These are phyloP conservation scores for Cercospora nicotianae DNA, from an alignment of 2,329 filamentous ascomycete species.

Conservation along the genomic window DNA sequence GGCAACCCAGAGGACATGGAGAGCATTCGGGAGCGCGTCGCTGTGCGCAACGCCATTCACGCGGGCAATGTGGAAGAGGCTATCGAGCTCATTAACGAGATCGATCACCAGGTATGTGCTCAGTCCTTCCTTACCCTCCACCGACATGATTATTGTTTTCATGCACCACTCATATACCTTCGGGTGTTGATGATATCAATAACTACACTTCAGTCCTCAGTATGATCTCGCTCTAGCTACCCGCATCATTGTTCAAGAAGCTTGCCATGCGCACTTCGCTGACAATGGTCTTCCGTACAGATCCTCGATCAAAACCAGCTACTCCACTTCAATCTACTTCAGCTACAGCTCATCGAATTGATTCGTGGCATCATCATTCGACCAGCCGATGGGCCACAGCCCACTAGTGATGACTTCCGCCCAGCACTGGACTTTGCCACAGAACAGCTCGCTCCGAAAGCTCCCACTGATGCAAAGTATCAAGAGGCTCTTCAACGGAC, in stretches of 20 bases:
- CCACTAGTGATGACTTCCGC: constrained; percentile 69
- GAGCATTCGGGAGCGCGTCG: constrained; percentile 73
- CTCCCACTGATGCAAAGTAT: constrained; percentile 77
- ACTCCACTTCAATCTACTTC: constrained; percentile 84
- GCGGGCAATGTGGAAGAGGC: constrained; percentile 81
- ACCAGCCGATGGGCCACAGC: constrained; percentile 45
- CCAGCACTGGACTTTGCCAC: constrained; percentile 85
- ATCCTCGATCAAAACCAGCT: constrained; percentile 80
- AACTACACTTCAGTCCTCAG: constrained; percentile 78
- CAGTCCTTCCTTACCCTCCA: constrained; percentile 17
- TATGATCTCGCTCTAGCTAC: constrained; percentile 60
- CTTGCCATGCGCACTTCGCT: constrained; percentile 11
- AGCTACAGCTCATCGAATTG: constrained; percentile 89
- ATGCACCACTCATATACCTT: constrained; percentile 99
- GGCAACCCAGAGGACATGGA: constrained; percentile 66
- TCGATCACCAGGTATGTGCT: constrained; percentile 82
- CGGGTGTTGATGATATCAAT: constrained; percentile 82
- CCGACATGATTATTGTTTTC: constrained; percentile 97
- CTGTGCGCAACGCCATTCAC: constrained; percentile 83
- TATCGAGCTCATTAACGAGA: constrained; percentile 82
- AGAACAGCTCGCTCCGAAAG: constrained; percentile 80
- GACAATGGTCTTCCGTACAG: constrained; percentile 50
- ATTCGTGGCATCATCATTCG: constrained; percentile 66
- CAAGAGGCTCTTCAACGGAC: constrained; percentile 86
- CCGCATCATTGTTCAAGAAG: neutral